These are phyloP conservation scores for Euphorbia pulcherrima DNA, from an alignment of 345 rosid genomes.

Conservation along the genomic window DNA sequence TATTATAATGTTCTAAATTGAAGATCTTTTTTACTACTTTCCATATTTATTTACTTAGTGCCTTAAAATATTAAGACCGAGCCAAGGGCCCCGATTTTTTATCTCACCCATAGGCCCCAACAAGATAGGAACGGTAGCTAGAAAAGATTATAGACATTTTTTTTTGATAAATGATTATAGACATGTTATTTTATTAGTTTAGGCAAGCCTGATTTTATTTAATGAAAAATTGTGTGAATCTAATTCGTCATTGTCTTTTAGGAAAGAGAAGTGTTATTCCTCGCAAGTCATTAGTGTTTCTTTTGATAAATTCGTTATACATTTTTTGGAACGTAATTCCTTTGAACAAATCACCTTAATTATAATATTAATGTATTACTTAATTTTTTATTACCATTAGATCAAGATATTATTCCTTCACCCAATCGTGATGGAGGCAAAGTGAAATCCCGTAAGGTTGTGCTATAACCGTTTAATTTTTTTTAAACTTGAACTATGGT, in stretches of 20 bases:
- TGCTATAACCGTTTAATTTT: no score
- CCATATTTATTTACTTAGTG: no score
- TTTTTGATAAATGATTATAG: background rate
- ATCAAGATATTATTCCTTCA: no score
- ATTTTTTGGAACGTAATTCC: background rate
- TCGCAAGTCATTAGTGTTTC: background rate
- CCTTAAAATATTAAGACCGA: no score
- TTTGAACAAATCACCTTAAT: background rate
- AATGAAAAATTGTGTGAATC: slow-evolving; percentile 11
- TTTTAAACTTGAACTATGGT: no score
- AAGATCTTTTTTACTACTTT: no score
- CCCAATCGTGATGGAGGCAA: no score
- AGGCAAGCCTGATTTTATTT: background rate
- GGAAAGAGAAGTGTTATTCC: background rate
- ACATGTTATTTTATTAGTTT: slow-evolving; percentile 1
- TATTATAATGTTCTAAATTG: no score
- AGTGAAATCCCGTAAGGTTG: no score
- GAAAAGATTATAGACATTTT: background rate
- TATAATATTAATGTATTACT: background rate
- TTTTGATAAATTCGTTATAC: background rate
- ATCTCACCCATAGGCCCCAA: no score
- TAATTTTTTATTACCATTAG: no score
- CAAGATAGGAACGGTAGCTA: background rate
- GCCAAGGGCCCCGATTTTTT: no score
- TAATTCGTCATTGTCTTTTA: background rate